phyloP scores from a whole-genome alignment of 78 protist genomes.

The Guillardia theta region DNA sequence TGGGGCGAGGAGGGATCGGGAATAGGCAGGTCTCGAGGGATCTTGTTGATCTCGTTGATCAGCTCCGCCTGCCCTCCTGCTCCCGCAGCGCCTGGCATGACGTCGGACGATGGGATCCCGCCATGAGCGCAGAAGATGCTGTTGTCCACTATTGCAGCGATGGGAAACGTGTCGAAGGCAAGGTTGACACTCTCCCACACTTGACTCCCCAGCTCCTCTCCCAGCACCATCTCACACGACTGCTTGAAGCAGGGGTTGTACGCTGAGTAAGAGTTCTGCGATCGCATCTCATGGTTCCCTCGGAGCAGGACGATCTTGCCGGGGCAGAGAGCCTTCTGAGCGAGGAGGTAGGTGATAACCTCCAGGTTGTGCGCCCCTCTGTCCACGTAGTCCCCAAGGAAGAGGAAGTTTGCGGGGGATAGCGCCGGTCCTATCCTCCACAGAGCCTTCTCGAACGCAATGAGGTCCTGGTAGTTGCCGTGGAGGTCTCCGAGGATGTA shows the following conservation, averaged over 20 bases:
- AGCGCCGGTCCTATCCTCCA: not conserved
- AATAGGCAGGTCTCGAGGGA: not conserved
- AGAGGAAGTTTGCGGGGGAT: constrained; percentile 39
- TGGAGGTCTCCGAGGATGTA: constrained; percentile 65
- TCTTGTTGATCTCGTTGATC: not conserved
- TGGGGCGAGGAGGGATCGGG: not conserved
- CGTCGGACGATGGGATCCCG: constrained; percentile 37
- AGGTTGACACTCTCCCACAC: constrained; percentile 37
- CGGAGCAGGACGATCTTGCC: constrained; percentile 54
- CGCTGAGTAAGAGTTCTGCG: not conserved
- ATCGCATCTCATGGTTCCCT: constrained; percentile 66
- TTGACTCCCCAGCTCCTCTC: not conserved
- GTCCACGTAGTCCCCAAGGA: constrained; percentile 73
- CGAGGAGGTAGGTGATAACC: constrained; percentile 53
- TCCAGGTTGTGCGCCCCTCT: constrained; percentile 57
- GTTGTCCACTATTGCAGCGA: constrained; percentile 43
- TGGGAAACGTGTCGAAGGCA: constrained; percentile 37
- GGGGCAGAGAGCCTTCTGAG: constrained; percentile 51
- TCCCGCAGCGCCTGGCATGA: not conserved
- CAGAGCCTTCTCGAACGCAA: constrained; percentile 17
- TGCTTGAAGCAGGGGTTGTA: not conserved
- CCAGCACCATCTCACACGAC: not conserved
- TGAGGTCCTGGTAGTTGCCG: constrained; percentile 61
- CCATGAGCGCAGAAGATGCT: constrained; percentile 61
- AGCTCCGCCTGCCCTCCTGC: not conserved